phyloP scores from a whole-genome alignment of 192 early-diverging fungal species.

The Podila epigama region DNA sequence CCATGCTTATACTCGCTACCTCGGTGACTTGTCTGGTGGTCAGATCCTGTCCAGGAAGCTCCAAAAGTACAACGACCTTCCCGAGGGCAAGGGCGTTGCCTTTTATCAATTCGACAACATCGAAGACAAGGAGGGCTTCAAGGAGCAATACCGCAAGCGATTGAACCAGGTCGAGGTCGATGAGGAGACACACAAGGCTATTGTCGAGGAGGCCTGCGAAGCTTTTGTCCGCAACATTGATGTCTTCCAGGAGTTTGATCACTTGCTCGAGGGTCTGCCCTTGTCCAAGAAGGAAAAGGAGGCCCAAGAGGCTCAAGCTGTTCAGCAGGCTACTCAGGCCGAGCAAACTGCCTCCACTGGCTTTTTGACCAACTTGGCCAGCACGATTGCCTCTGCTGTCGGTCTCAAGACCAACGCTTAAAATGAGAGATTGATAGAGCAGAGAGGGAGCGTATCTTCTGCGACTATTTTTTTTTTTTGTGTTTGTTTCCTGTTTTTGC shows the following conservation, averaged over 20 bases:
- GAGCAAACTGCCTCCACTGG: neutral
- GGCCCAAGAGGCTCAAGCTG: neutral
- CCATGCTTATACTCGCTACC: slow-evolving; percentile 61
- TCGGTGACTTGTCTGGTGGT: slow-evolving; percentile 65
- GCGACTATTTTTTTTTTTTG: neutral
- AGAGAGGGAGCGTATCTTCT: neutral
- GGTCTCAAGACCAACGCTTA: neutral
- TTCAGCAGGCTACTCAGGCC: slow-evolving; percentile 7
- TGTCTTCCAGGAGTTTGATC: slow-evolving; percentile 37
- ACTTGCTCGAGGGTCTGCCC: slow-evolving; percentile 11
- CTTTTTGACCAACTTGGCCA: neutral
- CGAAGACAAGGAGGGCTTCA: slow-evolving; percentile 55
- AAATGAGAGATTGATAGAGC: neutral
- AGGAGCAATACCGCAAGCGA: slow-evolving; percentile 57
- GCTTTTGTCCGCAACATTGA: slow-evolving; percentile 27
- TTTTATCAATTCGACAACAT: slow-evolving; percentile 60
- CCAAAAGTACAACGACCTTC: slow-evolving; percentile 48
- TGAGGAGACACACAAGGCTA: slow-evolving; percentile 6
- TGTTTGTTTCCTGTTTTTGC: neutral
- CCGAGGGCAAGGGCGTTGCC: slow-evolving; percentile 48
- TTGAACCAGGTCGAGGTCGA: slow-evolving; percentile 53
- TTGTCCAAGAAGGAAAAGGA: slow-evolving; percentile 13
- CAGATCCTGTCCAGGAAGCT: slow-evolving; percentile 57
- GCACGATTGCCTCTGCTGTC: slow-evolving; percentile 1
- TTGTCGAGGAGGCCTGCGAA: slow-evolving; percentile 22